These are phyloP conservation scores for Isatis lusitanica DNA, from an alignment of 441 rosid genomes.

Conservation along the genomic window DNA sequence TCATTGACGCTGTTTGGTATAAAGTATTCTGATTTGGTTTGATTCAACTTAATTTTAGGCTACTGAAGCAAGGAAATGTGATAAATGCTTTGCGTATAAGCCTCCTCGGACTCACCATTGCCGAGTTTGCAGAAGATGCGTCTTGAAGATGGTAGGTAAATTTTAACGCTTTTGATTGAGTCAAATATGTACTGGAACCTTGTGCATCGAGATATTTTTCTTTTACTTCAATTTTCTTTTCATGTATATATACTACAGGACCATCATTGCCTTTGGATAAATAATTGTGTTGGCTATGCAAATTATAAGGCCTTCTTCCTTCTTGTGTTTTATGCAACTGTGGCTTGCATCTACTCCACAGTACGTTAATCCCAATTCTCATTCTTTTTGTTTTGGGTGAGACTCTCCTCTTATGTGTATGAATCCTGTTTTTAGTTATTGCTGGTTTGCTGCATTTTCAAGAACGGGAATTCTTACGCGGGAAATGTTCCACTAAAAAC, in stretches of 20 bases:
- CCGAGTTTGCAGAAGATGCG: conserved; percentile 78
- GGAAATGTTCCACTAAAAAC: conserved; percentile 46
- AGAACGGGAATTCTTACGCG: conserved; percentile 43
- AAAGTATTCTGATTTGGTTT: conserved; percentile 17
- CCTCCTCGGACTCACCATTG: conserved; percentile 91
- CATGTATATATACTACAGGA: conserved; percentile 47
- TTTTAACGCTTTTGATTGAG: conserved; percentile 5
- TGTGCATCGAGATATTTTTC: not conserved
- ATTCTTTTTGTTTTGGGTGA: not conserved
- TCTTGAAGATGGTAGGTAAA: conserved; percentile 77
- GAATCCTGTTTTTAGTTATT: conserved; percentile 52
- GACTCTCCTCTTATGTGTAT: conserved; percentile 10
- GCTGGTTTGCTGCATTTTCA: conserved; percentile 67
- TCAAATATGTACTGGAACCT: not conserved
- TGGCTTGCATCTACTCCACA: conserved; percentile 72
- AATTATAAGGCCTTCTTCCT: conserved; percentile 87
- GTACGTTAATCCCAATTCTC: conserved; percentile 42
- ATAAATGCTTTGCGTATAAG: conserved; percentile 62
- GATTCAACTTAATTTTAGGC: conserved; percentile 36
- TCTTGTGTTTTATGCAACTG: conserved; percentile 69
- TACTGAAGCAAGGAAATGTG: conserved; percentile 54
- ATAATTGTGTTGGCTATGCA: conserved; percentile 92
- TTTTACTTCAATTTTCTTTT: not conserved
- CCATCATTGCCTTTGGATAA: conserved; percentile 96
- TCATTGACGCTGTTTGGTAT: not conserved